phyloP scores from a whole-genome alignment of 352 stramenopile genomes.

The Pythium aristosporum region DNA sequence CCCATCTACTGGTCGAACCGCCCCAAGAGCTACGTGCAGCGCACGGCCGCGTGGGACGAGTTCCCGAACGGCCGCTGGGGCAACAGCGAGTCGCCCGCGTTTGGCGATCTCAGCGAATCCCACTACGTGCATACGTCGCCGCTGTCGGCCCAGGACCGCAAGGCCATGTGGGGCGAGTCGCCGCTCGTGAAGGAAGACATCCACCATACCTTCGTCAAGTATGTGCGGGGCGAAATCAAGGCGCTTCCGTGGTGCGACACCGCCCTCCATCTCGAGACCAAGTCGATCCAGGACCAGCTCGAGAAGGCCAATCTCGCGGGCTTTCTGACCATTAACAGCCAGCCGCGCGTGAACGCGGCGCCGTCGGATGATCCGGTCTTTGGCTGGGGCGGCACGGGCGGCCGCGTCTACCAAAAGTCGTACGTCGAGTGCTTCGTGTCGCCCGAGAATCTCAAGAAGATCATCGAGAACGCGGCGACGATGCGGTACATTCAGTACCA shows the following conservation, averaged over 20 bases:
- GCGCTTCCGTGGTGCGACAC: constrained; percentile 97
- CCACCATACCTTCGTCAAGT: constrained; percentile 95
- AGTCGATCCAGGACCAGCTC: constrained; percentile 82
- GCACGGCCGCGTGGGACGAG: constrained; percentile 98
- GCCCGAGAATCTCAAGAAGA: constrained; percentile 89
- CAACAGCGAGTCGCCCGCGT: constrained; percentile 93
- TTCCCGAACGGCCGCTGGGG: constrained; percentile 97
- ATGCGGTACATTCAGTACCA: constrained; percentile 90
- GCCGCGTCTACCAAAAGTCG: constrained; percentile 98
- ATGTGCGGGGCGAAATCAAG: constrained; percentile 95
- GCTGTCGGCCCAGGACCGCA: constrained; percentile 62
- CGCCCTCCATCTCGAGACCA: constrained; percentile 93
- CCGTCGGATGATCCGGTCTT: constrained; percentile 91
- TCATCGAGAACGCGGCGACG: constrained; percentile 83
- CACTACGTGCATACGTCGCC: constrained; percentile 89
- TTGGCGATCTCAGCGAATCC: constrained; percentile 95
- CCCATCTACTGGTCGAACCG: constrained; percentile 99
- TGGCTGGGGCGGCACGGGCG: constrained; percentile 95
- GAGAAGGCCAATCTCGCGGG: constrained; percentile 69
- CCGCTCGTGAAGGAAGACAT: constrained; percentile 90
- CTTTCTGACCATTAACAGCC: constrained; percentile 98
- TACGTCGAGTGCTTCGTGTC: constrained; percentile 99
- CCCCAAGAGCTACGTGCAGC: constrained; percentile 96
- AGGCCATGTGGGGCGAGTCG: constrained; percentile 94
- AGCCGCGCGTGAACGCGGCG: constrained; percentile 90